Evolutionary conservation across 495 filamentous ascomycete species (phyloP).

Genomic region (Letharia columbiana): DNA sequence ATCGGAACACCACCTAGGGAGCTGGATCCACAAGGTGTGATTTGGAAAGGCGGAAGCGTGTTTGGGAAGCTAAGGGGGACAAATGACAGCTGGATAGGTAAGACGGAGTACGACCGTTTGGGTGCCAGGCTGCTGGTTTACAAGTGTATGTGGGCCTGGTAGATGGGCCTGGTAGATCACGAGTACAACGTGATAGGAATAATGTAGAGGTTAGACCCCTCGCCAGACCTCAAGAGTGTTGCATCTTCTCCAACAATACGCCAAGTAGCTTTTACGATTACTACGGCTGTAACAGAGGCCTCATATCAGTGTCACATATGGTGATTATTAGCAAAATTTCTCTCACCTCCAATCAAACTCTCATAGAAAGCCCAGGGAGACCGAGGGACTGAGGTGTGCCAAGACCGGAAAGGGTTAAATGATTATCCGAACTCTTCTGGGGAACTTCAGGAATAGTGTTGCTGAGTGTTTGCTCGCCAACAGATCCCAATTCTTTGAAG

Average conservation of each 20-base stretch:
- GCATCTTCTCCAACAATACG: neutral
- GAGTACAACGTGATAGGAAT: neutral
- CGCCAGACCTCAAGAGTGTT: neutral
- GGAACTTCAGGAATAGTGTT: too few species aligned
- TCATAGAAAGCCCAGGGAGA: too few species aligned
- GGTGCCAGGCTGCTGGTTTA: conserved; percentile 72
- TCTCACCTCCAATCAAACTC: too few species aligned
- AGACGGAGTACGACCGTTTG: conserved; percentile 78
- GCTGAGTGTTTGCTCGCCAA: neutral
- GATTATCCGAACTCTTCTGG: neutral
- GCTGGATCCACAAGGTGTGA: conserved; percentile 87
- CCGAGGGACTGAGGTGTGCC: neutral
- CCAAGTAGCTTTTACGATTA: neutral
- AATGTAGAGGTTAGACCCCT: neutral
- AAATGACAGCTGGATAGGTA: conserved; percentile 91
- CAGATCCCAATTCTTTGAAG: too few species aligned
- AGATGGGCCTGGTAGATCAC: conserved; percentile 47
- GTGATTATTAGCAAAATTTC: too few species aligned
- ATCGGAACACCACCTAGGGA: conserved; percentile 83
- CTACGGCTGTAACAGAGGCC: too few species aligned
- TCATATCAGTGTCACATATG: too few species aligned
- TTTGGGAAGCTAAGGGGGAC: conserved; percentile 81
- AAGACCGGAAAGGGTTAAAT: neutral
- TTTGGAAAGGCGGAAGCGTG: conserved; percentile 95
- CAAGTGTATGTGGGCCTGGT: conserved; percentile 81